Base-by-base conservation (phyloP, 2,329 filamentous ascomycete genomes). In the Beauveria pseudobassiana region DNA sequence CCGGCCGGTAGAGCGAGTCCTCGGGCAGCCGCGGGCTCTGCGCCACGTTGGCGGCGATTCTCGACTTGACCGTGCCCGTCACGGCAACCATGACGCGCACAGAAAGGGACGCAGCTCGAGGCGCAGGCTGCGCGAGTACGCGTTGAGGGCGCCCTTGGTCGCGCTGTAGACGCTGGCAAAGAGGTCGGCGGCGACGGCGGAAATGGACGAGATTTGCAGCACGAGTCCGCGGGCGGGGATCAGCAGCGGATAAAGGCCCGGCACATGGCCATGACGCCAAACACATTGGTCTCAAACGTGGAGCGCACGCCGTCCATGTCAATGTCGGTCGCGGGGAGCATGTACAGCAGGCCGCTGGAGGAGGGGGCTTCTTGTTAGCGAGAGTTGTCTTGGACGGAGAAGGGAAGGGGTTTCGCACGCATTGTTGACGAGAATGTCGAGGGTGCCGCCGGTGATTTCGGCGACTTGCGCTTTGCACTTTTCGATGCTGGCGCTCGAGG, bases 341-440 rank as follows among this genome's bases (percentile, higher is more conserved):
- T 80, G 68, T 82, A 77, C 3, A 78, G 79, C 61, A 78, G 76
- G 60, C 81, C 81, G 45, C 81, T 83, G 64, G 0, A 1, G 22
- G 5, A 38, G 51, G 16, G 14, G 18, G 8, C 3, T 7, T 43
- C n/a, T 20, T 38, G 46, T 52, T 22, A 58, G 55, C 30, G 20
- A 34, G 22, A 1, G n/a, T 3, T 40, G 20, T 28, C 22, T 9
- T 10, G 1, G 6, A 22, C 18, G 12, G 8, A 10, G 6, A 24
- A 3, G 8, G 24, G 9, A 9, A 22, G 18, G 24, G 34, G 5
- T 9, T 10, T 10, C 77, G 64, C 65, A 84, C 80, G 83, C 82
- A 63, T 86, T 86, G 71, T 85, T 86, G 54, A 86, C 77, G 20
- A 86, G 79, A 51, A 85, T 78, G 65, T 86, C 82, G 5, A 86